Conservation (phyloP, 2,329 filamentous ascomycete species). For the Xylariaceae sp. region DNA sequence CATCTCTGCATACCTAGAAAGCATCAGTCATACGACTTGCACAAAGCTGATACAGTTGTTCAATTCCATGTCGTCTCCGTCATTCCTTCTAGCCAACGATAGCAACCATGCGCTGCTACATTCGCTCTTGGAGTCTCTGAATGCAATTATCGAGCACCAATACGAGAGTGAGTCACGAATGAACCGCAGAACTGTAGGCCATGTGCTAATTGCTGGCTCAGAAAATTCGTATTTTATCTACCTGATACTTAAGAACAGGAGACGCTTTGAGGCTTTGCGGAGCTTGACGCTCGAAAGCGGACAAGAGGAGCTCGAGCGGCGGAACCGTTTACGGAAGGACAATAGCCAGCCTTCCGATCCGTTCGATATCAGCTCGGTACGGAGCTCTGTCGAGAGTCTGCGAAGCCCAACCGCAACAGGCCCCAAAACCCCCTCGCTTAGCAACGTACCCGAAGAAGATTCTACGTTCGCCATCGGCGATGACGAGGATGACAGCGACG, state of each 20-base stretch:
- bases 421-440: slow-evolving; percentile 51
- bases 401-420: slow-evolving; percentile 54
- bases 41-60: slow-evolving; percentile 84
- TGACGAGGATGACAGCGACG: slow-evolving; percentile 60
- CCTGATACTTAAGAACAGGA: slow-evolving; percentile 71
- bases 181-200: neutral
- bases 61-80: slow-evolving; percentile 86
- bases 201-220: slow-evolving; percentile 32
- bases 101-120: slow-evolving; percentile 77
- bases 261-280: slow-evolving; percentile 76
- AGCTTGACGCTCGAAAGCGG: slow-evolving; percentile 89
- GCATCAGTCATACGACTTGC: slow-evolving; percentile 67
- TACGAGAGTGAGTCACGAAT: slow-evolving; percentile 56
- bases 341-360: slow-evolving; percentile 44
- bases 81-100: slow-evolving; percentile 88
- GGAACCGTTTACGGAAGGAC: slow-evolving; percentile 66
- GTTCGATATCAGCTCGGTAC: slow-evolving; percentile 43
- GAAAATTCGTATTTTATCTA: slow-evolving; percentile 80
- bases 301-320: slow-evolving; percentile 82
- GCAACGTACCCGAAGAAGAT: slow-evolving; percentile 71
- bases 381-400: slow-evolving; percentile 63
- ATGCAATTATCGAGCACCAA: slow-evolving; percentile 84
- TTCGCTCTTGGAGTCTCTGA: slow-evolving; percentile 82
- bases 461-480: slow-evolving; percentile 84
- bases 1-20: slow-evolving; percentile 76